Conservation (phyloP, 1,139 yeast species). For the Pichia sp. region DNA sequence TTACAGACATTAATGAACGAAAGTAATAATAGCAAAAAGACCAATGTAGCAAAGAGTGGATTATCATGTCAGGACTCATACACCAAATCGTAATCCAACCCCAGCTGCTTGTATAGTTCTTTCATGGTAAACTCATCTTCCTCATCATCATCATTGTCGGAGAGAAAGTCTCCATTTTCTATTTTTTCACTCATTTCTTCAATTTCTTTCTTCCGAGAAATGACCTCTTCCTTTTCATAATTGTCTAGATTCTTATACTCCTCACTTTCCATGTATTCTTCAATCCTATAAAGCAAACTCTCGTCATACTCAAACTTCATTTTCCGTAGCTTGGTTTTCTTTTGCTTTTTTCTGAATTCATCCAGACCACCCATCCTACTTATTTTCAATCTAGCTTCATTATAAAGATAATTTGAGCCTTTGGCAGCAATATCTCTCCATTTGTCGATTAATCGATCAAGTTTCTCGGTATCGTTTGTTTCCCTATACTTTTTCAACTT, state of each 20-base stretch:
- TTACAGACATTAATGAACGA: neutral
- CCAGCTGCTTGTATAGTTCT: conserved; percentile 39
- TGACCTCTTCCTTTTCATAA: conserved; percentile 25
- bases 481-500: conserved; percentile 34
- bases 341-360: conserved; percentile 35
- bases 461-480: conserved; percentile 25
- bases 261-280: conserved; percentile 34
- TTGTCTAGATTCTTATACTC: conserved; percentile 24
- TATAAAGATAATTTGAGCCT: conserved; percentile 41
- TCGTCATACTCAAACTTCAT: conserved; percentile 36
- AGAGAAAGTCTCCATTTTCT: conserved; percentile 25
- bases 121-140: conserved; percentile 38
- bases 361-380: conserved; percentile 43
- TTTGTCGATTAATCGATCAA: conserved; percentile 34
- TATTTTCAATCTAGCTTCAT: conserved; percentile 39
- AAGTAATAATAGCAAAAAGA: neutral
- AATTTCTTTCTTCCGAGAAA: conserved; percentile 31
- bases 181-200: conserved; percentile 30
- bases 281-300: conserved; percentile 27
- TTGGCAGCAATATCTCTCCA: conserved; percentile 44
- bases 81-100: conserved; percentile 38
- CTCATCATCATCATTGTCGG: conserved; percentile 28
- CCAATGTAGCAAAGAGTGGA: too few relatives aligned
- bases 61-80: conserved; percentile 19
- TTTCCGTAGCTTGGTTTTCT: conserved; percentile 34